Evolutionary conservation across 2,329 filamentous ascomycete genomes (phyloP), one percentile per base, ranked within the genome.

Genomic region (Nectriaceae sp.): DNA sequence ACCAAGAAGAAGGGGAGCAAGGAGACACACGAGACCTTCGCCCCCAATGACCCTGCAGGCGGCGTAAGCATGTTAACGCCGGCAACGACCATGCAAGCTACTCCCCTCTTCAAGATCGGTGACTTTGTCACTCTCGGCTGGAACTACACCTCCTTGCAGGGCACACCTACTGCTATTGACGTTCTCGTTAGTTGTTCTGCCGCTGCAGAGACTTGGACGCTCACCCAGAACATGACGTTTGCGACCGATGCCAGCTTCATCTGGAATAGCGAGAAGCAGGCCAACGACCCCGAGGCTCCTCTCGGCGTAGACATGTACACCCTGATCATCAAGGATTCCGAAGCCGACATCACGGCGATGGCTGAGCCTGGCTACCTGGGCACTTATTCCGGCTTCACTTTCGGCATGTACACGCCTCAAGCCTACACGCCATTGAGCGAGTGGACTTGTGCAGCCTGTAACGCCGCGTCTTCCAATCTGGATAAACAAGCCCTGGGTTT

Each of bases 101-200:
- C 74, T 10, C 71, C 76, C 49, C 73, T 83, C 35, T 85, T 80
- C 74, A 82, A 82, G 61, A 82, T 86, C 52, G 78, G 80, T 52
- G 76, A 84, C 60, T 72, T 72, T 38, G 70, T 85, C 37, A 85
- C 81, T 13, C 83, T 80, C 67, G 75, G 69, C 40, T 87, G 83
- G 82, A 86, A 86, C 69, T 87, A 85, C 70, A 87, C 84, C 3
- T 77, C 77, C 38, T 65, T 87, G 22, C 71, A 75, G 46, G 80
- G 70, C 21, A 78, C 73, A 1, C 84, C 84, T 2, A 82, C 79
- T 3, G 83, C 81, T 35, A 62, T 87, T 48, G 81, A 87, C 54
- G 71, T 87, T 13, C 65, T 84, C 48, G 72, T 82, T 26, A 80
- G 78, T 55, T 83, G 79, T 70, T 77, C 76, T 35, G 65, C 65